These are phyloP conservation scores for Cladosporium sp. DNA, from an alignment of 2,329 filamentous ascomycete genomes.

Conservation along the genomic window DNA sequence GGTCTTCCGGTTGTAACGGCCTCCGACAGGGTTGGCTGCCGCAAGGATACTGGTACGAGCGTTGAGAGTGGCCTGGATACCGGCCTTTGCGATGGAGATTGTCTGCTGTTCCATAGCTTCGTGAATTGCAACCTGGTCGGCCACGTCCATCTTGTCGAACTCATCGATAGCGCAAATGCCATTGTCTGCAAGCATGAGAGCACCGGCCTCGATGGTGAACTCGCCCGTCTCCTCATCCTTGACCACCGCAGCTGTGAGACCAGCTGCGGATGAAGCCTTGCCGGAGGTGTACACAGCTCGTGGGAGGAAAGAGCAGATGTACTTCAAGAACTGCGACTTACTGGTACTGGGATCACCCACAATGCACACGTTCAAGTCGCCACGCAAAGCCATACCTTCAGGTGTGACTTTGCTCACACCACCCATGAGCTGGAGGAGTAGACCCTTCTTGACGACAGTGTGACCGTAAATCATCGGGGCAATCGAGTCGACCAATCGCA, in stretches of 20 bases:
- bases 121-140: conserved; percentile 96
- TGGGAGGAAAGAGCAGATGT: conserved; percentile 94
- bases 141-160: conserved; percentile 99
- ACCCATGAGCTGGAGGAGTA: conserved; percentile 92
- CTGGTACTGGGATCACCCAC: conserved; percentile 96
- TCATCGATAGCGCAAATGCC: conserved; percentile 98
- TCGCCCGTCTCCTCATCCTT: conserved; percentile 99
- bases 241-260: conserved; percentile 93
- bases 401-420: conserved; percentile 89
- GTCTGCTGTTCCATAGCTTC: conserved; percentile 99
- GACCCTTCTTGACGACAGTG: conserved; percentile 94
- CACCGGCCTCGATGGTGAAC: conserved; percentile 97
- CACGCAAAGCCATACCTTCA: conserved; percentile 92
- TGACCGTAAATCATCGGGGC: conserved; percentile 98
- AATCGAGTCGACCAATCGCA: conserved; percentile 86
- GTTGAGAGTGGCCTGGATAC: conserved; percentile 96
- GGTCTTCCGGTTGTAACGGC: conserved; percentile 95
- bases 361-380: conserved; percentile 98
- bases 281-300: conserved; percentile 96
- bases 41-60: conserved; percentile 93
- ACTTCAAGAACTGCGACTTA: conserved; percentile 98
- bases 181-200: conserved; percentile 94
- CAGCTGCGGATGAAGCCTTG: conserved; percentile 94
- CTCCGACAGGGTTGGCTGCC: conserved; percentile 92
- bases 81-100: conserved; percentile 97